Conservation (phyloP, 2,329 filamentous ascomycete genomes). For the Zasmidium cellare region DNA sequence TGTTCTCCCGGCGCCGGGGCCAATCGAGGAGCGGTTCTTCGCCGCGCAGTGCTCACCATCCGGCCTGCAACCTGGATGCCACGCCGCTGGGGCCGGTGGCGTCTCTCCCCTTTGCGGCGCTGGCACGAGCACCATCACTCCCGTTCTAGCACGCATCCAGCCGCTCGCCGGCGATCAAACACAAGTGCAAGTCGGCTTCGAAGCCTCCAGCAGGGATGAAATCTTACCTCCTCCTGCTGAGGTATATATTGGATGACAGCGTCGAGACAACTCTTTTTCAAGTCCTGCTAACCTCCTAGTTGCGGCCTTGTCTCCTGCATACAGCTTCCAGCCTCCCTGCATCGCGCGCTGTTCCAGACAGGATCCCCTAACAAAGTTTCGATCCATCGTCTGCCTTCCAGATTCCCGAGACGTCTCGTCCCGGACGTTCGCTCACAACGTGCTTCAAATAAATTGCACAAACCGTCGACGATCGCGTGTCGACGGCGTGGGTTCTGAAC, state of each 20-base stretch:
- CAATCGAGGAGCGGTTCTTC: slow-evolving; percentile 2
- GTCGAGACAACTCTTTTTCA: background rate
- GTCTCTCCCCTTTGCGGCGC: background rate
- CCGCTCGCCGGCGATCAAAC: slow-evolving; percentile 6
- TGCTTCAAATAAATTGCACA: background rate
- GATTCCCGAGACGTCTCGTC: background rate
- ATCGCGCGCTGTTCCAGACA: background rate
- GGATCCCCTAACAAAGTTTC: background rate
- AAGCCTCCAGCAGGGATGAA: background rate
- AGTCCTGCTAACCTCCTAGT: background rate
- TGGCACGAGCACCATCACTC: slow-evolving; percentile 1
- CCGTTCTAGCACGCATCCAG: background rate
- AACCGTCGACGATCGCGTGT: background rate
- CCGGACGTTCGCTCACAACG: background rate
- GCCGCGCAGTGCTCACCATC: background rate
- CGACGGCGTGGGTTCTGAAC: background rate
- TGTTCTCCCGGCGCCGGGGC: background rate
- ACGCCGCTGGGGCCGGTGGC: slow-evolving; percentile 1
- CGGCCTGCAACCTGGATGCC: background rate
- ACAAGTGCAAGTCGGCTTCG: slow-evolving; percentile 1
- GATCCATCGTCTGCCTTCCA: background rate
- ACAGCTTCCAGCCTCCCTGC: background rate
- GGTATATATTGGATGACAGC: background rate
- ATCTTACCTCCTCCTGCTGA: background rate
- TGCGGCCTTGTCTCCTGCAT: background rate